A percentile compares a stretch with the other conserved stretches of the same genome.
phyloP scores from a whole-genome alignment of 1,139 yeast genomes.

The Sugiyamaella xylanicola region DNA sequence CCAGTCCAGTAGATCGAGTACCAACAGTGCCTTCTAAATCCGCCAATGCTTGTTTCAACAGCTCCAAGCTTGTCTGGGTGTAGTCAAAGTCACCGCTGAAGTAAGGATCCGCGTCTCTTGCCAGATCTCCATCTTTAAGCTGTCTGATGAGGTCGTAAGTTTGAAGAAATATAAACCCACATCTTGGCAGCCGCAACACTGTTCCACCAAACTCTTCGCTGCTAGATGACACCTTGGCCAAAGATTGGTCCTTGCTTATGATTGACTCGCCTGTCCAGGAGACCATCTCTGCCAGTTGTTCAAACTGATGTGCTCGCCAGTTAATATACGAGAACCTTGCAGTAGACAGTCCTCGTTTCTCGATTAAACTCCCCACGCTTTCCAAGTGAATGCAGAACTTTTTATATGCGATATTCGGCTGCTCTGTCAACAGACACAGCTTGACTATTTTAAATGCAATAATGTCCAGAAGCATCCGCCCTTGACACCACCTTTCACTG shows the following conservation, averaged over 20 bases:
- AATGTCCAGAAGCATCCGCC: slow-evolving; percentile 57
- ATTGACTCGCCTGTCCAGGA: slow-evolving; percentile 1
- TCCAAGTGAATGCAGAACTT: slow-evolving; percentile 67
- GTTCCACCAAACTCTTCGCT: slow-evolving; percentile 35
- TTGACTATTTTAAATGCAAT: slow-evolving; percentile 65
- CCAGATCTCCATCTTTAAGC: slow-evolving; percentile 20
- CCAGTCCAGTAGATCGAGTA: slow-evolving; percentile 45
- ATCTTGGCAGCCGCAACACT: slow-evolving; percentile 47
- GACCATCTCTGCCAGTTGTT: slow-evolving; percentile 63
- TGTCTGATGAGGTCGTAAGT: slow-evolving; percentile 42
- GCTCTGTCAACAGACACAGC: slow-evolving; percentile 61
- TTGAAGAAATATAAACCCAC: slow-evolving; percentile 50
- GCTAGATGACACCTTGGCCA: not conserved
- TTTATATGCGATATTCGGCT: slow-evolving; percentile 59
- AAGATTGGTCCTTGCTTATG: not conserved
- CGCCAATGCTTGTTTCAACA: slow-evolving; percentile 32
- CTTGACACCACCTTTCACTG: slow-evolving; percentile 45
- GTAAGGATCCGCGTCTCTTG: slow-evolving; percentile 28
- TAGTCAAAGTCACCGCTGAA: slow-evolving; percentile 27
- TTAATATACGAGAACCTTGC: slow-evolving; percentile 41
- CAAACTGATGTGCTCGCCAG: slow-evolving; percentile 48
- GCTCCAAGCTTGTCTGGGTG: slow-evolving; percentile 34
- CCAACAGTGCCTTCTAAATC: slow-evolving; percentile 24
- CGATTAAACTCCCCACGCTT: slow-evolving; percentile 45
- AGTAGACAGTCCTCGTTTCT: slow-evolving; percentile 29